phyloP scores from a whole-genome alignment of 1,284 basidiomycete genomes.

The Irpex sp. region DNA sequence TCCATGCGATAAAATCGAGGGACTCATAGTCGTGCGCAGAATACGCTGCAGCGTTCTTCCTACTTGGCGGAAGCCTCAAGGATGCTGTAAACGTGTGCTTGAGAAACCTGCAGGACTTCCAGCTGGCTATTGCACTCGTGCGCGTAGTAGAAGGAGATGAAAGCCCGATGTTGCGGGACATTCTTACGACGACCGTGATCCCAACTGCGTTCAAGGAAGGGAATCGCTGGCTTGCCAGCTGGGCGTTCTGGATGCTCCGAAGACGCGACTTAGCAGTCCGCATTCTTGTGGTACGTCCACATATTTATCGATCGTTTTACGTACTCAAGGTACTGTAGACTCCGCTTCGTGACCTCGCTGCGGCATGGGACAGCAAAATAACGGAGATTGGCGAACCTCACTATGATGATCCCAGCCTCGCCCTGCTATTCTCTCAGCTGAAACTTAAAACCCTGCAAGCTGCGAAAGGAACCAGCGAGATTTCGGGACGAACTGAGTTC shows the following conservation, averaged over 20 bases:
- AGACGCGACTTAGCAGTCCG: constrained; percentile 84
- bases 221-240: constrained; percentile 94
- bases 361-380: constrained; percentile 48
- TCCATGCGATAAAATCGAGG: background rate
- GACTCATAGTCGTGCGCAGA: constrained; percentile 44
- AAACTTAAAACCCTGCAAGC: constrained; percentile 88
- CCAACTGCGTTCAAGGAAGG: constrained; percentile 84
- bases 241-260: constrained; percentile 92
- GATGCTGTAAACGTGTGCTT: constrained; percentile 94
- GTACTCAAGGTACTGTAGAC: constrained; percentile 45
- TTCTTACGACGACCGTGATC: constrained; percentile 74
- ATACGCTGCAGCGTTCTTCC: constrained; percentile 97
- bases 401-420: constrained; percentile 90
- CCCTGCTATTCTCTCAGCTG: constrained; percentile 87
- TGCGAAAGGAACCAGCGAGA: constrained; percentile 87
- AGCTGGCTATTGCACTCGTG: constrained; percentile 85
- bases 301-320: background rate
- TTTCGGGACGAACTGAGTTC: constrained; percentile 83
- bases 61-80: constrained; percentile 84
- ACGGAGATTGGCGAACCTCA: constrained; percentile 77
- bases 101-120: constrained; percentile 85
- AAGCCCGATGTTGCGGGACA: constrained; percentile 71
- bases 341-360: constrained; percentile 70
- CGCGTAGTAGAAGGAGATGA: constrained; percentile 82
- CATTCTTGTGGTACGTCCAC: constrained; percentile 61